Percentiles rank a stretch among this genome's conserved stretches.
These are phyloP conservation scores for Sporothrix curviconia DNA, from an alignment of 2,329 filamentous ascomycete genomes.

Conservation along the genomic window DNA sequence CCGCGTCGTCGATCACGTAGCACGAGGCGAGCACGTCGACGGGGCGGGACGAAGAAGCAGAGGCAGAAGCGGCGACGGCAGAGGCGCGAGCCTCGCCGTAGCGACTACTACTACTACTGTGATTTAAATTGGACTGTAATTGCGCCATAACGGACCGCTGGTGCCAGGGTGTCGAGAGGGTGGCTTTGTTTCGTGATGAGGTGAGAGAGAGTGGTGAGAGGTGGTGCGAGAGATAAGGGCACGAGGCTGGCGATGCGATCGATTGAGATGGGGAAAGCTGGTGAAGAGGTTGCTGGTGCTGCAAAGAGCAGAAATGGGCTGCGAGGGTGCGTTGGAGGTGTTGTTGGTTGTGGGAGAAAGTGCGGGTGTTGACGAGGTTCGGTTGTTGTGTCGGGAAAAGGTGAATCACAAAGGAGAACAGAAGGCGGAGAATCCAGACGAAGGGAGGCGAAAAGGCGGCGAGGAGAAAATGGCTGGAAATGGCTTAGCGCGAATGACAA, in stretches of 20 bases:
- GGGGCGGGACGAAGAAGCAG: slow-evolving; percentile 46
- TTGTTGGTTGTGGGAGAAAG: not conserved
- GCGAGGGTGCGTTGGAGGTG: not conserved
- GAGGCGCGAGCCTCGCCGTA: slow-evolving; percentile 56
- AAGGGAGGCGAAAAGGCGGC: not conserved
- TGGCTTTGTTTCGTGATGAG: not conserved
- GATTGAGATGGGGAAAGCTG: no score
- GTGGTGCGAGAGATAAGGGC: no score
- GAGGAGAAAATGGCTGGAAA: not conserved
- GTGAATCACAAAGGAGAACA: not conserved
- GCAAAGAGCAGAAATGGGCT: not conserved
- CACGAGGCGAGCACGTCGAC: slow-evolving; percentile 83
- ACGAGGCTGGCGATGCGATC: no score
- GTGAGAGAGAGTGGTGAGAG: not conserved
- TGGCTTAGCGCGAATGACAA: not conserved
- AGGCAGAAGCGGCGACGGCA: slow-evolving; percentile 18
- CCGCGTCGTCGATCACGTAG: slow-evolving; percentile 69
- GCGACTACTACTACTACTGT: slow-evolving; percentile 70
- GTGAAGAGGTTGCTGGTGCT: not conserved
- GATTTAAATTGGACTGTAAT: slow-evolving; percentile 62
- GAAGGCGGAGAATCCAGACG: not conserved
- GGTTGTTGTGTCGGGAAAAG: not conserved
- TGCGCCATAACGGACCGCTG: slow-evolving; percentile 46
- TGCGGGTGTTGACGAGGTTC: no score
- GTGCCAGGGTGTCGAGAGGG: slow-evolving; percentile 22